Evolutionary conservation across 345 rosid species (phyloP), one percentile per base, ranked within the genome.

Genomic region (Fremontodendron californicum): DNA sequence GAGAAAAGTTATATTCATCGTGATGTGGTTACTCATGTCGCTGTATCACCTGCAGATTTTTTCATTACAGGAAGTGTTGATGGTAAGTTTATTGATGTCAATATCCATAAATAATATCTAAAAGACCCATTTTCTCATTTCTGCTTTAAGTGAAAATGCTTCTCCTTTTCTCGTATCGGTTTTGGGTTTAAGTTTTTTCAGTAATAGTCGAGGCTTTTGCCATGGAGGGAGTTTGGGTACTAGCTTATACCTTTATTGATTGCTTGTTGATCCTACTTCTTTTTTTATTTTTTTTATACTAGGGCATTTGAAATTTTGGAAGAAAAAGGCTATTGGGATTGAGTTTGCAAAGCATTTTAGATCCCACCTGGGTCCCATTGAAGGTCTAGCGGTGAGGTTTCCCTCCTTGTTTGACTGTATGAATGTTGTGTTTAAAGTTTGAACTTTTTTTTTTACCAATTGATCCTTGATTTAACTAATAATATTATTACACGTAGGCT

Each of bases 221-320:
- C 0, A 13, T 46, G 40, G 27, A 70, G 10, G n/a, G 40, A 18
- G 19, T 46, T 29, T 27, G 9, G 57, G 21, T 23, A 57, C 15
- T 57, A n/a, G 27, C 66, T 60, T 45, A 57, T 57, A 43, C n/a
- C n/a, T n/a, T n/a, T n/a, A n/a, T n/a, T n/a, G 31, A 49, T 67
- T 39, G 15, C 48, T 76, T 64, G 31, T 19, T 21, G 23, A 33
- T 39, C 13, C 5, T 55, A 37, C 7, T 40, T 15, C 23, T 79
- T 19, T 68, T 39, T 75, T 39, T 75, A 29, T 6, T 61, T 81
- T 73, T 51, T n/a, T n/a, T 75, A 18, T 55, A 68, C 49, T 85
- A 95, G 97, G 99, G 43, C 99, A 96, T 85, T 82, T 93, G 87
- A 96, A 96, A 83, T 93, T 96, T 83, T 96, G 99, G 99, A 96